Base-by-base conservation (phyloP, 257 asterid genomes). In the Eustoma russellianum region DNA sequence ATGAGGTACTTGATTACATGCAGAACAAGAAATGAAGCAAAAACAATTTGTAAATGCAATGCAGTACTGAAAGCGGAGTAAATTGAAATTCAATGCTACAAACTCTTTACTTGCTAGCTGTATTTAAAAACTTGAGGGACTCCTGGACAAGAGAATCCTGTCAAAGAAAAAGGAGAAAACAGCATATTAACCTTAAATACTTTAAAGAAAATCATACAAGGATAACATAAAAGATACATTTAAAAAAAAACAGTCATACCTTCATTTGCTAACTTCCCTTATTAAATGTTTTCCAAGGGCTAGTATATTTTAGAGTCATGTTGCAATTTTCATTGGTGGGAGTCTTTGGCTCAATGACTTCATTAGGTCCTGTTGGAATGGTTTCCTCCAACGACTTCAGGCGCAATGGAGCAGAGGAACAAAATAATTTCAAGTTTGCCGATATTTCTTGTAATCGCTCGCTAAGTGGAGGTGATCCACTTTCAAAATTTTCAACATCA, bases 81-180 rank as follows among this genome's bases (percentile, higher is more conserved):
- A 43, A 7, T 15, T 8, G 15, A 33, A 34, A 11, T 14, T 9
- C 9, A 13, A 14, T 17, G 58, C 41, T 9, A 54, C 16, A 50
- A 52, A 6, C n/a, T 52, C 70, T 91, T 81, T 76, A 89, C 97
- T 83, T 89, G 76, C 63, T 83, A 52, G 94, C 95, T 3, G 84
- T 73, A 52, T 89, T 89, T 63, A 89, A 56, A 70, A 85, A 83
- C 48, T 45, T 68, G 35, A 89, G 81, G 41, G 73, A 81, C 49
- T 81, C 97, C 19, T 67, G 71, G 56, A 81, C 90, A 57, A 85
- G 64, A 24, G 83, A 72, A 61, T 81, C 59, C 95, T 88, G 77
- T 65, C 63, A 67, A 13, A 52, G 60, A 46, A 16, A 45, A 49
- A 48, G 17, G n/a, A 24, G 7, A 17, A 48, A n/a, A 19, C 30